A percentile compares a stretch with the other conserved stretches of the same genome.
Conservation (phyloP, 371 early-diverging fungal species). For the Lichtheimia ramosa region DNA sequence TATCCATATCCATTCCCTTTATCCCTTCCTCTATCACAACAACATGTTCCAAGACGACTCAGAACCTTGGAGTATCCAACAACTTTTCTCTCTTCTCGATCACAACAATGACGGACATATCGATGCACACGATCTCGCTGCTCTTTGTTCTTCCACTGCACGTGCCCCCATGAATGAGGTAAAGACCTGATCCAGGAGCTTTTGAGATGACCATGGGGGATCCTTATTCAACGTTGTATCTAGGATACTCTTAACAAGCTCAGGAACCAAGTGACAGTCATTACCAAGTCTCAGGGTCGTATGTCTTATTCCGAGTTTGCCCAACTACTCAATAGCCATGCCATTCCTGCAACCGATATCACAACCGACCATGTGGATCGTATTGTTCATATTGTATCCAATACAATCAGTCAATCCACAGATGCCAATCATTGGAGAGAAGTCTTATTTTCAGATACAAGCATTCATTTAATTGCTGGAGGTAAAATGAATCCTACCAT, state of each 20-base stretch:
- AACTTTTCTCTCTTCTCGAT: slow-evolving; percentile 56
- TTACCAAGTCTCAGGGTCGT: slow-evolving; percentile 10
- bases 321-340: slow-evolving; percentile 27
- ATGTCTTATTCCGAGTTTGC: slow-evolving; percentile 36
- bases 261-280: slow-evolving; percentile 12
- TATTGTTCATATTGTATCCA: slow-evolving; percentile 27
- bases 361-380: slow-evolving; percentile 40
- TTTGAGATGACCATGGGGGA: not conserved
- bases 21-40: not conserved
- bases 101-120: slow-evolving; percentile 61
- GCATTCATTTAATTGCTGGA: slow-evolving; percentile 86
- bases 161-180: slow-evolving; percentile 43
- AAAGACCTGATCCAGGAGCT: not conserved
- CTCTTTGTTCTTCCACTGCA: slow-evolving; percentile 39
- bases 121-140: slow-evolving; percentile 52
- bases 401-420: slow-evolving; percentile 19
- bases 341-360: slow-evolving; percentile 27
- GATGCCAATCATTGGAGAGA: slow-evolving; percentile 8
- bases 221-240: not conserved
- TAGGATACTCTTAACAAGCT: slow-evolving; percentile 19
- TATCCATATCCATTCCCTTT: too few relatives aligned
- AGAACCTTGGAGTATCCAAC: slow-evolving; percentile 44
- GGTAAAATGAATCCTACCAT: too few relatives aligned
- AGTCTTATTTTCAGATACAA: slow-evolving; percentile 40
- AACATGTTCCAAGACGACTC: slow-evolving; percentile 20